Percentiles rank a stretch among this genome's conserved stretches.
Conservation (phyloP, 495 filamentous ascomycete species). For the Trichoderma gamsii region DNA sequence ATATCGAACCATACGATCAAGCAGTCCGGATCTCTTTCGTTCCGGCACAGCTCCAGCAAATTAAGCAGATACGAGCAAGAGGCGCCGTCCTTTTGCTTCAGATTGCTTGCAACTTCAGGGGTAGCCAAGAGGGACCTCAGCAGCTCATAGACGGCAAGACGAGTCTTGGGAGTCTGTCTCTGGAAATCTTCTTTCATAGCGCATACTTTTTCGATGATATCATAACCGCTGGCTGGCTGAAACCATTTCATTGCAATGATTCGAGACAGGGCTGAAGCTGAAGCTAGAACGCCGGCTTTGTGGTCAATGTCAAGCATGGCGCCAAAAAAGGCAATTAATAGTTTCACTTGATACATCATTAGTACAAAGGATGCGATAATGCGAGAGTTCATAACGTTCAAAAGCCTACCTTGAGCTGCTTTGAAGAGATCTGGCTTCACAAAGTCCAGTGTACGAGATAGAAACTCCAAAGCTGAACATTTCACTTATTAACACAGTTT, state of each 20-base stretch:
- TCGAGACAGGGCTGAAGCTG: constrained; percentile 39
- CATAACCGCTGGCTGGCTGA: constrained; percentile 34
- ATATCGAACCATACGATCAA: constrained; percentile 44
- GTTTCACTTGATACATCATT: constrained; percentile 22
- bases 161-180: constrained; percentile 36
- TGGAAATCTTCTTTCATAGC: constrained; percentile 45
- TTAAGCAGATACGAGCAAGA: constrained; percentile 35
- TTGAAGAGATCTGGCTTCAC: constrained; percentile 34
- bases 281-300: constrained; percentile 44
- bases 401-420: background rate
- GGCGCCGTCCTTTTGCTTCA: constrained; percentile 35
- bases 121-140: constrained; percentile 35
- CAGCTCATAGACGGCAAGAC: constrained; percentile 44
- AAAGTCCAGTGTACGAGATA: constrained; percentile 38
- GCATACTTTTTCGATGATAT: constrained; percentile 37
- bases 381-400: background rate
- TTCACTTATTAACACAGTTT: constrained; percentile 14
- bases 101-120: constrained; percentile 31
- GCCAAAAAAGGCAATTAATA: constrained; percentile 43
- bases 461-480: constrained; percentile 41
- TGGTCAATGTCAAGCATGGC: constrained; percentile 46
- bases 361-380: background rate
- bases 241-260: constrained; percentile 41
- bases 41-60: constrained; percentile 38
- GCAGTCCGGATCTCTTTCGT: constrained; percentile 45